Conservation (phyloP, 306 rosid species). For the Vicia villosa region DNA sequence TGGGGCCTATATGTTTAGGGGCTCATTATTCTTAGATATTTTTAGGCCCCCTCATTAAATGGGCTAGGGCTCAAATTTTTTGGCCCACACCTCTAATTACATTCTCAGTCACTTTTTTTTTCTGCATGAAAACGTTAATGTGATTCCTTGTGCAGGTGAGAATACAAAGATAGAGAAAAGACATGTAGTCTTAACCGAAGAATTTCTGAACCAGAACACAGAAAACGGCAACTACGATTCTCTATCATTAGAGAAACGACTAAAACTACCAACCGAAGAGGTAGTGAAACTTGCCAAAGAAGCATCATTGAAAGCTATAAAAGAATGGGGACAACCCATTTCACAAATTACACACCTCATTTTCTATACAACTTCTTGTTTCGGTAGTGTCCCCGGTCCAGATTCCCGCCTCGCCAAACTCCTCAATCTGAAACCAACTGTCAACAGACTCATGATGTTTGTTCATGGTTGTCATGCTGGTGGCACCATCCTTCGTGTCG, state of each 20-base stretch:
- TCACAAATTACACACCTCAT: constrained; percentile 29
- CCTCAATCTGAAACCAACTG: background rate
- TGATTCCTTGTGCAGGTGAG: background rate
- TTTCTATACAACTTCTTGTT: constrained; percentile 28
- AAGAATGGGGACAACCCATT: constrained; percentile 16
- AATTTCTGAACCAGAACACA: background rate
- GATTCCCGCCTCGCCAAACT: constrained; percentile 10
- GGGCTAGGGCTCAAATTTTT: no score
- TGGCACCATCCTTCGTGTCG: background rate
- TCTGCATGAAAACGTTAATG: no score
- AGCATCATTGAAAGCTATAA: constrained; percentile 25
- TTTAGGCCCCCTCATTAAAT: no score
- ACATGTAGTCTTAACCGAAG: background rate
- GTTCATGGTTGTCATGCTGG: constrained; percentile 7
- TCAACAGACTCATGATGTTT: constrained; percentile 19
- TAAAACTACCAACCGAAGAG: background rate
- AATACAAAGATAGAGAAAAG: constrained; percentile 20
- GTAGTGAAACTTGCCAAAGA: constrained; percentile 17
- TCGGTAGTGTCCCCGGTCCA: background rate
- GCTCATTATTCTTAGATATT: no score
- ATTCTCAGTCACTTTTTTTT: background rate
- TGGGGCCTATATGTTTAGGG: no score
- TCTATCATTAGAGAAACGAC: background rate
- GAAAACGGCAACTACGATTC: background rate
- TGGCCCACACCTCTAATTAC: no score